Conservation (phyloP, 2,329 filamentous ascomycete species). For the Xylariaceae sp. region DNA sequence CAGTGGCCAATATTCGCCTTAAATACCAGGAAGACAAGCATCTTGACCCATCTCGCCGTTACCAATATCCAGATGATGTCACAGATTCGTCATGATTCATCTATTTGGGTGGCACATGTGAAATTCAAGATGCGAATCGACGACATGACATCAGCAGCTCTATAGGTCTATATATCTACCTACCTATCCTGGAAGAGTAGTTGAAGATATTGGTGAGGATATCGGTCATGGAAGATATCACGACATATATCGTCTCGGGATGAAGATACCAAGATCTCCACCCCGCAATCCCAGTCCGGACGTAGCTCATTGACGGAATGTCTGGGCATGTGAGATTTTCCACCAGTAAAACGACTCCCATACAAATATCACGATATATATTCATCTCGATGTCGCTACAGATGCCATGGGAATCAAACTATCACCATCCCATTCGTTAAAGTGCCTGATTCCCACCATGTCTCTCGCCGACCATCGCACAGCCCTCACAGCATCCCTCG, state of each 20-base stretch:
- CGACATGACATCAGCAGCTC: not conserved
- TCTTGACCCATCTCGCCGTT: not conserved
- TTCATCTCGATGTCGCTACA: not conserved
- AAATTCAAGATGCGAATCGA: not conserved
- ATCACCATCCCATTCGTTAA: too few relatives aligned
- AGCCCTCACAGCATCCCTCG: slow-evolving; percentile 31
- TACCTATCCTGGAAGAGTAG: not conserved
- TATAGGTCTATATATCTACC: not conserved
- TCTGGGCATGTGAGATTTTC: not conserved
- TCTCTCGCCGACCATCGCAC: slow-evolving; percentile 22
- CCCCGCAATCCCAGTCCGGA: not conserved
- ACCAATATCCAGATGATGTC: slow-evolving; percentile 9
- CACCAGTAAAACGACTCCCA: not conserved
- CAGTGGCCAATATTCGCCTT: not conserved
- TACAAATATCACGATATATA: not conserved
- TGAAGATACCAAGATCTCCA: not conserved
- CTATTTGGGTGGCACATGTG: not conserved
- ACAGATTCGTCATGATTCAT: slow-evolving; percentile 1
- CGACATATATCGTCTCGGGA: too few relatives aligned
- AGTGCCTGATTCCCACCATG: slow-evolving; percentile 10
- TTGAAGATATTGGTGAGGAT: too few relatives aligned
- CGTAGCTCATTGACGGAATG: not conserved
- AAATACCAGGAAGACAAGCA: too few relatives aligned
- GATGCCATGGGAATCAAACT: too few relatives aligned
- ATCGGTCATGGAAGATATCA: too few relatives aligned